Evolutionary conservation across 345 rosid species (phyloP), one percentile per base, ranked within the genome.

Genomic region (Dimocarpus longan): DNA sequence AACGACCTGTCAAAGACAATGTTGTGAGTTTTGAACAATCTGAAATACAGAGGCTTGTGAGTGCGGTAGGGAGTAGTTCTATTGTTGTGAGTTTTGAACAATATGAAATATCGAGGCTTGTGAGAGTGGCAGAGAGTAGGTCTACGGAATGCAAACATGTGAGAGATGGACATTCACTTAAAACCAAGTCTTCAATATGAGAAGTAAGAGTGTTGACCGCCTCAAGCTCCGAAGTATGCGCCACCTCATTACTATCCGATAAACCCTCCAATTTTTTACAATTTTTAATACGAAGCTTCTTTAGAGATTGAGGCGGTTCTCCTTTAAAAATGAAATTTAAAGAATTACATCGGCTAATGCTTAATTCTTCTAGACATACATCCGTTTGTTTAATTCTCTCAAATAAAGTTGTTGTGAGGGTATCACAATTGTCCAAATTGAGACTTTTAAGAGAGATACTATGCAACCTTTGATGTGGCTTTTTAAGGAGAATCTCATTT

Each of bases 391-490:
- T 13, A 13, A 4, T 50, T 50, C 56, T 19, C 16, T 50, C 16
- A 13, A 50, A 6, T 11, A 50, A 50, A 50, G 37, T 32, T 32
- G 56, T 50, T 50, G 56, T 50, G 15, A 50, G 18, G 15, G 15
- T 50, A 50, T 50, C 15, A 16, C 56, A 50, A 13, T 13, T 11
- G 4, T 13, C 15, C 5, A 81, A 57, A 10, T 42, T 2, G 5
- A 81, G 77, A 1, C 13, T 6, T 60, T 15, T 15, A 56, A 81
- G 80, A 12, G 70, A 67, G 59, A 16, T 15, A 15, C 48, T 72
- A 66, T 57, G 63, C 65, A 81, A 76, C 19, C 80, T 80, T 77
- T 77, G 21, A 10, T 6, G n/a, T 65, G 37, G 37, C 37, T 32
- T 32, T 3, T 32, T 32, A 32, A 32, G 37, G 3, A 32, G 4